These are phyloP conservation scores for Arachnomyces sp. DNA, from an alignment of 2,329 filamentous ascomycete species.

Conservation along the genomic window DNA sequence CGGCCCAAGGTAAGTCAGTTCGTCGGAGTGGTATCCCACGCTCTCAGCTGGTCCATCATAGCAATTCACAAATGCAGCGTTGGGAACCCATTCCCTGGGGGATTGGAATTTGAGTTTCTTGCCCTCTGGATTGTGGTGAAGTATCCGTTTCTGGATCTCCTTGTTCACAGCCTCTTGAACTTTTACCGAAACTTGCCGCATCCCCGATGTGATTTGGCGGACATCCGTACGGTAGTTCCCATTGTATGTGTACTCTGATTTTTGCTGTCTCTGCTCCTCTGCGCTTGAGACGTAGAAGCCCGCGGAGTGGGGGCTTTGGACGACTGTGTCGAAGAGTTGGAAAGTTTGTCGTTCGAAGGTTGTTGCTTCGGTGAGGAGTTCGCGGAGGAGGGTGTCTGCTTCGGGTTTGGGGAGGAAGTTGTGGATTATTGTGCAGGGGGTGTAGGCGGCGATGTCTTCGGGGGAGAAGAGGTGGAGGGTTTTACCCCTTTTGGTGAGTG, in stretches of 20 bases:
- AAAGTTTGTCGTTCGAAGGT: constrained; percentile 66
- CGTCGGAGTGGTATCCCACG: constrained; percentile 88
- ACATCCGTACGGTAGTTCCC: constrained; percentile 68
- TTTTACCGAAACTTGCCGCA: constrained; percentile 58
- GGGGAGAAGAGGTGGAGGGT: constrained; percentile 80
- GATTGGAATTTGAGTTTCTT: constrained; percentile 73
- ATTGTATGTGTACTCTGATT: constrained; percentile 77
- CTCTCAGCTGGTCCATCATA: constrained; percentile 73
- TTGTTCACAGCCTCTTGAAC: constrained; percentile 70
- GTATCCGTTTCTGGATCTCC: constrained; percentile 65
- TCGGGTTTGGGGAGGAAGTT: constrained; percentile 69
- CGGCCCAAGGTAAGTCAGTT: constrained; percentile 86
- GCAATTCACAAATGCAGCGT: constrained; percentile 90
- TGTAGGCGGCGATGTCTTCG: constrained; percentile 69
- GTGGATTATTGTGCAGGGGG: constrained; percentile 85
- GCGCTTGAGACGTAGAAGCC: constrained; percentile 73
- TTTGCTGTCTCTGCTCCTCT: constrained; percentile 61
- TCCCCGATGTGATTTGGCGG: constrained; percentile 64
- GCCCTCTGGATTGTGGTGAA: constrained; percentile 56
- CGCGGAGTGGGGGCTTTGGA: constrained; percentile 74
- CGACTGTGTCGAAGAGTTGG: constrained; percentile 79
- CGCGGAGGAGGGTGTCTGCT: constrained; percentile 64
- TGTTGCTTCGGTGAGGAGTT: constrained; percentile 65
- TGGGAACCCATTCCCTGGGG: constrained; percentile 65
- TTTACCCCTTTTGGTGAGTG: constrained; percentile 64